Evolutionary conservation across 2,329 filamentous ascomycete species (phyloP).

Genomic region (Stachybotrys chartarum): DNA sequence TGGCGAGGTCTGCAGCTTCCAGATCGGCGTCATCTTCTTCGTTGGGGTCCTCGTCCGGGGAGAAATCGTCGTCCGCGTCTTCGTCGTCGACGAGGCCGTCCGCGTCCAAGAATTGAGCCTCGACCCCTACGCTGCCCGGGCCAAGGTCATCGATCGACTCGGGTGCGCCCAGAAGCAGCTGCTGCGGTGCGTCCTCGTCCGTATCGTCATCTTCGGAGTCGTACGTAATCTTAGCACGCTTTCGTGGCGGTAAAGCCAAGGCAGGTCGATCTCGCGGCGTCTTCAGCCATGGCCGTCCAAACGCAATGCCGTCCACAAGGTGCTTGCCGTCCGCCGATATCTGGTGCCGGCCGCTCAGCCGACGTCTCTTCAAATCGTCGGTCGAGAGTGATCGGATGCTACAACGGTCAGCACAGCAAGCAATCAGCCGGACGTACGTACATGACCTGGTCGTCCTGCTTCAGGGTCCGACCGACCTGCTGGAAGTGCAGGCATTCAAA

Average conservation of each 20-base stretch:
- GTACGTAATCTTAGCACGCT: conserved; percentile 50
- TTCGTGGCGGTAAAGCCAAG: conserved; percentile 66
- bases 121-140: conserved; percentile 11
- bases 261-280: conserved; percentile 53
- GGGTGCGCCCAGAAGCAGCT: conserved; percentile 25
- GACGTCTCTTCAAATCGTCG: conserved; percentile 65
- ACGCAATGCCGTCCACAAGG: conserved; percentile 78
- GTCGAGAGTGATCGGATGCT: conserved; percentile 74
- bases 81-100: conserved; percentile 10
- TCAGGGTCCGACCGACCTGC: conserved; percentile 59
- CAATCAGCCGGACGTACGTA: conserved; percentile 32
- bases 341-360: conserved; percentile 71
- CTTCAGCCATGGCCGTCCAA: conserved; percentile 66
- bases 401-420: conserved; percentile 4
- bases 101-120: conserved; percentile 12
- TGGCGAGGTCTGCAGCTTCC: conserved; percentile 10
- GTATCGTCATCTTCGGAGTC: conserved; percentile 26
- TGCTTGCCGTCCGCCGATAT: conserved; percentile 73
- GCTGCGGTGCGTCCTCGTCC: conserved; percentile 16
- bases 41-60: conserved; percentile 11
- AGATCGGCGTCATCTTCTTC: conserved; percentile 9
- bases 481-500: conserved; percentile 90
- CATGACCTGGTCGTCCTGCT: conserved; percentile 79
- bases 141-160: conserved; percentile 5
- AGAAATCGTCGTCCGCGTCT: conserved; percentile 20